Evolutionary conservation across 331 rosid species (phyloP), one percentile per base, ranked within the genome.

Genomic region (Stylosanthes scabra): DNA sequence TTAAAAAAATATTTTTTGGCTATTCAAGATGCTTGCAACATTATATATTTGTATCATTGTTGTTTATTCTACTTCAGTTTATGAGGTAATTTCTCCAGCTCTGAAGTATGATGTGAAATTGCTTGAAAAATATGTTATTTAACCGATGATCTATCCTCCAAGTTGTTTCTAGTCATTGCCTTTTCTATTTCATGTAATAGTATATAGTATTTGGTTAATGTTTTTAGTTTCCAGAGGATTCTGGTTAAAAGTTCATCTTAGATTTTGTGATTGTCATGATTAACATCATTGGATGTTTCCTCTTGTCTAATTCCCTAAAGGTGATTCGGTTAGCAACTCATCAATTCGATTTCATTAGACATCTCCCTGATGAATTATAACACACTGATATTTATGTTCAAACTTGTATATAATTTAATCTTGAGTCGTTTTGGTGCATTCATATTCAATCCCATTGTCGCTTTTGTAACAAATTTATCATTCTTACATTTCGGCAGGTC

Each of bases 401-500:
- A 27, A 9, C 8, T 41, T 42, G 11, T 47, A 31, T 72, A 20
- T 29, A 46, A 47, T 72, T 60, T 61, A 2, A 31, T 54, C 52
- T 41, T 69, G 63, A 11, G 59, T 59, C 41, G 41, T 20, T 57
- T 59, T 11, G 8, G 62, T 59, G 62, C 47, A 42, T 72, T 73
- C 49, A 7, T 60, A 37, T 60, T 25, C 39, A 10, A 13, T 60
- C 61, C 50, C 51, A 15, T 5, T 0, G 13, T 34, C 12, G 20
- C 45, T 39, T 52, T 2, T 57, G 59, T 11, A 20, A 72, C 20
- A 65, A 37, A 11, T 50, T 60, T 82, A 46, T 54, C 7, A 7
- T 49, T 77, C 74, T 75, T 60, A 57, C 47, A 10, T 72, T 13
- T 56, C 77, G 76, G 80, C 85, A 87, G 93, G 87, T 74, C 64